Evolutionary conservation across 2,329 filamentous ascomycete genomes (phyloP).

Genomic region (Aspergillus sp.): DNA sequence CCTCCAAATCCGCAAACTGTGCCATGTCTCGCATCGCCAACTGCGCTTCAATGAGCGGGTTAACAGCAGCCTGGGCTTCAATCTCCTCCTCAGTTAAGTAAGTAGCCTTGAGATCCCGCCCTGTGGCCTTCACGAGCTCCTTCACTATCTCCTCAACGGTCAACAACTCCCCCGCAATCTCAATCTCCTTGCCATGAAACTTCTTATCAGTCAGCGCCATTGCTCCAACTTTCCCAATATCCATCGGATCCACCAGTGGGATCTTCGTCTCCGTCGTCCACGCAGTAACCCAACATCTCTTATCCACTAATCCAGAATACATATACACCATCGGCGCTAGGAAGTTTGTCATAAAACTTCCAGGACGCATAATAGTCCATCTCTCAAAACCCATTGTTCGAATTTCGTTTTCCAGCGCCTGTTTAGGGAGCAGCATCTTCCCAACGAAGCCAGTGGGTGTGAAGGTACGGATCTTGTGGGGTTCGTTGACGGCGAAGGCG

Average conservation of each 20-base stretch:
- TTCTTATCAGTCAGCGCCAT: slow-evolving; percentile 46
- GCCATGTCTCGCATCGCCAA: slow-evolving; percentile 38
- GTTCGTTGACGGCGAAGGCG: slow-evolving; percentile 31
- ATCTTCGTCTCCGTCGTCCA: slow-evolving; percentile 39
- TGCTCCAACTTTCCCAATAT: slow-evolving; percentile 51
- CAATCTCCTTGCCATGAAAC: slow-evolving; percentile 46
- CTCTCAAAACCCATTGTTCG: slow-evolving; percentile 39
- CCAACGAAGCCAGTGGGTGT: slow-evolving; percentile 32
- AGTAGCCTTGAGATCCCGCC: slow-evolving; percentile 39
- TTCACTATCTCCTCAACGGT: slow-evolving; percentile 39
- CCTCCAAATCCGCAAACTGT: slow-evolving; percentile 38
- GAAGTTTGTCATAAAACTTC: slow-evolving; percentile 56
- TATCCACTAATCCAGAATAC: slow-evolving; percentile 44
- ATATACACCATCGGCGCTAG: slow-evolving; percentile 44
- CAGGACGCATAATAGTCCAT: slow-evolving; percentile 55
- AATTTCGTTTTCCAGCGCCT: slow-evolving; percentile 45
- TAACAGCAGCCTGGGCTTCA: slow-evolving; percentile 32
- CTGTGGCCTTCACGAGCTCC: slow-evolving; percentile 36
- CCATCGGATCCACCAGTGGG: slow-evolving; percentile 49
- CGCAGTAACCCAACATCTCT: slow-evolving; percentile 43
- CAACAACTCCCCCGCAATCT: slow-evolving; percentile 46
- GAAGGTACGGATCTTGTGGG: slow-evolving; percentile 30
- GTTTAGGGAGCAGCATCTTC: slow-evolving; percentile 43
- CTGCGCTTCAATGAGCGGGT: slow-evolving; percentile 46
- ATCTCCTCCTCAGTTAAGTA: slow-evolving; percentile 49